A percentile compares a stretch with the other conserved stretches of the same genome.
Evolutionary conservation across 805 yeast species (phyloP).

Genomic region (Barnettozyma wickerhamii): DNA sequence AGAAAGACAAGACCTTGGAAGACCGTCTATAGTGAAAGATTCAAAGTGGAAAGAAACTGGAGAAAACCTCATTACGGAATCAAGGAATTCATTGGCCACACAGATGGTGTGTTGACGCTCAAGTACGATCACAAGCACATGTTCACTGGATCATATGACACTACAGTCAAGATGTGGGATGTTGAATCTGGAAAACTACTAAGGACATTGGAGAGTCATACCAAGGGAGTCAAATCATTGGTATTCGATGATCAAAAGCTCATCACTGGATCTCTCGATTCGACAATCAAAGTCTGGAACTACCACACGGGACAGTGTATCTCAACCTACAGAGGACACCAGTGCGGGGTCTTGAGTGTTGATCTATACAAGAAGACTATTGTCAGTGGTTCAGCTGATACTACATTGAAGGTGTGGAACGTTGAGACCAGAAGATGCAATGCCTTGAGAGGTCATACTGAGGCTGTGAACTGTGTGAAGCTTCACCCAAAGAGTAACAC

Average conservation of each 20-base stretch:
- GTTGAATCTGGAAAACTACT: conserved; percentile 71
- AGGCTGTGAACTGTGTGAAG: conserved; percentile 87
- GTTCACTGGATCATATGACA: conserved; percentile 91
- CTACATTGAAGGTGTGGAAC: conserved; percentile 93
- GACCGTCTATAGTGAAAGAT: conserved; percentile 87
- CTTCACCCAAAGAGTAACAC: conserved; percentile 76
- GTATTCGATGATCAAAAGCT: conserved; percentile 86
- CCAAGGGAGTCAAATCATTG: conserved; percentile 78
- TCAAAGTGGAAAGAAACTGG: conserved; percentile 92
- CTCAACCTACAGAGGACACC: conserved; percentile 91
- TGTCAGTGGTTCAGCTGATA: conserved; percentile 91
- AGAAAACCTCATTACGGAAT: conserved; percentile 69
- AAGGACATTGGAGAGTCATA: conserved; percentile 82
- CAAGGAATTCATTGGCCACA: conserved; percentile 71
- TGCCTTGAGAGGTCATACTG: conserved; percentile 89
- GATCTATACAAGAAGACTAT: conserved; percentile 78
- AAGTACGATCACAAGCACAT: conserved; percentile 77
- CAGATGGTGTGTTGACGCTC: conserved; percentile 83
- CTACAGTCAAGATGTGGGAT: conserved; percentile 92
- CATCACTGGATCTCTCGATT: conserved; percentile 88
- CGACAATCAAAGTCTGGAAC: conserved; percentile 93
- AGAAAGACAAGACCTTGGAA: conserved; percentile 85
- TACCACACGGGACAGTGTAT: conserved; percentile 92
- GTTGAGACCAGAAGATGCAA: conserved; percentile 90
- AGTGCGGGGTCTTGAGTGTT: conserved; percentile 77